phyloP scores from a whole-genome alignment of 768 basidiomycete species.

The Russula dissimulans region DNA sequence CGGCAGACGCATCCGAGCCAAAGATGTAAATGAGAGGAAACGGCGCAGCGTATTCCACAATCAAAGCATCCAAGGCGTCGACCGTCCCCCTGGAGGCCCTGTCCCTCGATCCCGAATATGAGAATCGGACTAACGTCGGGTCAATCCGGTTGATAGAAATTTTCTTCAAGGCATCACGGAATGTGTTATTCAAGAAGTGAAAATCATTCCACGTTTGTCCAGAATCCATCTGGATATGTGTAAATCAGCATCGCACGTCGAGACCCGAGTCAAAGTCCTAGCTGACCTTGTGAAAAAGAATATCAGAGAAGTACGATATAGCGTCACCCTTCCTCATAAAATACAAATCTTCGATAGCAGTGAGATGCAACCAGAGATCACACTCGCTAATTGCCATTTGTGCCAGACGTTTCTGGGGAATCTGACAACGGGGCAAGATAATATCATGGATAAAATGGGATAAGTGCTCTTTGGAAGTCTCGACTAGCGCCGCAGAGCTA shows the following conservation, averaged over 20 bases:
- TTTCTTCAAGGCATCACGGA: constrained; percentile 54
- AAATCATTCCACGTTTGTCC: constrained; percentile 67
- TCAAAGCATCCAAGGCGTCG: constrained; percentile 54
- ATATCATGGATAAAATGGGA: constrained; percentile 55
- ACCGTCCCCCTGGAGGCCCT: constrained; percentile 44
- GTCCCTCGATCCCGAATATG: constrained; percentile 47
- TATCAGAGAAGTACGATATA: constrained; percentile 63
- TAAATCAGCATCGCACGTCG: not conserved
- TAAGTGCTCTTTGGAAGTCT: constrained; percentile 54
- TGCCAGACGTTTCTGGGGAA: constrained; percentile 43
- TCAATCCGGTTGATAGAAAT: constrained; percentile 51
- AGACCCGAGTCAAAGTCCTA: not conserved
- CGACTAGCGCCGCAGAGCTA: constrained; percentile 25
- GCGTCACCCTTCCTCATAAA: constrained; percentile 73
- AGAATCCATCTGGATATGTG: constrained; percentile 54
- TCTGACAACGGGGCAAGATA: constrained; percentile 46
- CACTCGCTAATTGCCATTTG: constrained; percentile 61
- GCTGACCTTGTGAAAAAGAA: constrained; percentile 63
- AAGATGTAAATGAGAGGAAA: constrained; percentile 79
- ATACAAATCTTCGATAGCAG: constrained; percentile 57
- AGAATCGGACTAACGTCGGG: constrained; percentile 59
- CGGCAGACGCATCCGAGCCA: constrained; percentile 42
- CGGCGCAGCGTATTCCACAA: constrained; percentile 71
- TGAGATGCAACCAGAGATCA: constrained; percentile 50
- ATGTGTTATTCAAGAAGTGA: constrained; percentile 74